These are phyloP conservation scores for Botrytis galanthina DNA, from an alignment of 2,329 filamentous ascomycete genomes.

Conservation along the genomic window DNA sequence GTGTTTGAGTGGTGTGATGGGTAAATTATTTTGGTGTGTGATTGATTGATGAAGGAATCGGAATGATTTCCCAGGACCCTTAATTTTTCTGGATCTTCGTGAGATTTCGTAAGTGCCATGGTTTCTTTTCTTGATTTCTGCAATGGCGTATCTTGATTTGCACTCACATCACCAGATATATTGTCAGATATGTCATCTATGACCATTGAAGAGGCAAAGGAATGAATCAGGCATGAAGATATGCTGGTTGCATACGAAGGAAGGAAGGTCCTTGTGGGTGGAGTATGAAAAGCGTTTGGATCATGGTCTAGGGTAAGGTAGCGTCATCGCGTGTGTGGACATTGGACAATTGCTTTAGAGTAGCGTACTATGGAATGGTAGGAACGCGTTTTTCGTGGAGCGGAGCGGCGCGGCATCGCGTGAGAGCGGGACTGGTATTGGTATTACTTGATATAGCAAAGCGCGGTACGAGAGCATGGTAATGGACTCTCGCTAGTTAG, in stretches of 20 bases:
- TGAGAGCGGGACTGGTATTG: background rate
- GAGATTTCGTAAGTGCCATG: background rate
- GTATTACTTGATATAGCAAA: background rate
- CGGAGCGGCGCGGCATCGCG: conserved; percentile 7
- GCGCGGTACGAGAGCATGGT: background rate
- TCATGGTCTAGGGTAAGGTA: background rate
- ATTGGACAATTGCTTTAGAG: background rate
- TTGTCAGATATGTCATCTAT: conserved; percentile 1
- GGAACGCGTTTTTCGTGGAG: background rate
- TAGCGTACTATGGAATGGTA: background rate
- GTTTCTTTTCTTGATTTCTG: conserved; percentile 5
- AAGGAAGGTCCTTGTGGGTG: conserved; percentile 3
- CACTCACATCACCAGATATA: background rate
- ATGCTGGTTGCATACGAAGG: background rate
- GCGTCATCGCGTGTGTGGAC: conserved; percentile 4
- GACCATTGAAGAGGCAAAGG: background rate
- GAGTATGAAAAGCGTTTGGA: background rate
- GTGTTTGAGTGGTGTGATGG: background rate
- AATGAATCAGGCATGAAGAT: background rate
- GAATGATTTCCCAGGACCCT: conserved; percentile 5
- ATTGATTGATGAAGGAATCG: background rate
- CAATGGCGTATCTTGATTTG: background rate
- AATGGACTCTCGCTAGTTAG: background rate
- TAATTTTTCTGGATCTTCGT: background rate
- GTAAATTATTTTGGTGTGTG: background rate